Base-by-base conservation (phyloP, 1,284 basidiomycete species). In the Boletus calvinii region DNA sequence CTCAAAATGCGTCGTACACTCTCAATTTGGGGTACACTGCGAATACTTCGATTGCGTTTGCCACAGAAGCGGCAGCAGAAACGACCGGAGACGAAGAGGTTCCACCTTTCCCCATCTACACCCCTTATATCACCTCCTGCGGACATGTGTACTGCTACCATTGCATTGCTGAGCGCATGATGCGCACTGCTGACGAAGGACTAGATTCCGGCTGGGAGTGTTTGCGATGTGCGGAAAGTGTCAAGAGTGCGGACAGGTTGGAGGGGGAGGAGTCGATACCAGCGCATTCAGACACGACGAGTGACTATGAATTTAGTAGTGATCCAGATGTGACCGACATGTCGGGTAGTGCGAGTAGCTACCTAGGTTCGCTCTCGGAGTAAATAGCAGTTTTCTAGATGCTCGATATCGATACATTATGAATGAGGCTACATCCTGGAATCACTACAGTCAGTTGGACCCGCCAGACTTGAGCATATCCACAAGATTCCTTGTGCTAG, bases 61-160 rank as follows among this genome's bases (percentile, higher is more conserved):
- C 55, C 30, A 11, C 45, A 11, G 55, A 62, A 46, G 36, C 9
- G 20, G 30, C 11, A 30, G 34, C 17, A 3, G 56, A 57, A 44
- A 38, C 48, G 6, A 34, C 48, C 6, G 40, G 37, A 36, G 52
- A 53, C n/a, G 55, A 69, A 13, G 66, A 55, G 30, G 50, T 46
- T 41, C 83, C 86, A 1, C 60, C 74, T 17, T 77, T 83, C 63
- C 84, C 87, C 2, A 78, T 91, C 53, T 74, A 84, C 60, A 88
- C 79, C 30, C 83, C 90, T 0, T 92, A 92, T 62, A 69, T 83
- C 52, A 80, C 87, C 9, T 85, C 87, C 13, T 92, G 90, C 58
- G 85, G 83, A 12, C 90, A 94, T 67, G 68, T 80, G 10, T 96
- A 92, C 72, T 95, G 93, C 69, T 96, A 95, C 68, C 84, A 87